Evolutionary conservation across 352 stramenopile genomes (phyloP).

Genomic region (Lagenidium sp.): DNA sequence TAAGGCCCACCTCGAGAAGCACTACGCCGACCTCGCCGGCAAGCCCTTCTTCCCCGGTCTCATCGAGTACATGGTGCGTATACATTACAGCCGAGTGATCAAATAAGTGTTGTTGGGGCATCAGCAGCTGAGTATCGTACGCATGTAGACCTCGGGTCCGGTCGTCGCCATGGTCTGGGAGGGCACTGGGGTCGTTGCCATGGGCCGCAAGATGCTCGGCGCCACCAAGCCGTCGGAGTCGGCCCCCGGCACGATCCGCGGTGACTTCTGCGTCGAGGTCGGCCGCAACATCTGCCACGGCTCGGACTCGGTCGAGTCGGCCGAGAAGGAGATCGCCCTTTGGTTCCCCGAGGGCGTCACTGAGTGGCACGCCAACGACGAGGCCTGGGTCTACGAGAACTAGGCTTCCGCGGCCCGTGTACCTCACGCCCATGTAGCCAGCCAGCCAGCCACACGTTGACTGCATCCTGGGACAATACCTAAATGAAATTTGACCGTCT

Average conservation of each 20-base stretch:
- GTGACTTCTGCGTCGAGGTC: conserved; percentile 94
- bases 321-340: conserved; percentile 96
- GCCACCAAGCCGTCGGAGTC: conserved; percentile 95
- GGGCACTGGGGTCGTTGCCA: conserved; percentile 89
- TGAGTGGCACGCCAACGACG: conserved; percentile 86
- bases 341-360: conserved; percentile 96
- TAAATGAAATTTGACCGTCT: too few species aligned
- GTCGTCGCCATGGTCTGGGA: conserved; percentile 94
- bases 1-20: conserved; percentile 76
- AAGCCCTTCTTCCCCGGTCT: conserved; percentile 93
- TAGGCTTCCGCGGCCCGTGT: conserved; percentile 18
- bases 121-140: too few species aligned
- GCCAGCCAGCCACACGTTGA: too few species aligned
- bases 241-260: conserved; percentile 95
- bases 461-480: too few species aligned
- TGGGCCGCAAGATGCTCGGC: conserved; percentile 95
- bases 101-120: neutral
- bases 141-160: conserved; percentile 76
- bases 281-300: conserved; percentile 96
- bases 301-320: conserved; percentile 96
- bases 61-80: conserved; percentile 91
- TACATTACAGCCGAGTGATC: neutral
- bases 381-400: conserved; percentile 96
- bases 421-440: too few species aligned
- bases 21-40: conserved; percentile 92